Evolutionary conservation across 371 early-diverging fungal species (phyloP).

Genomic region (Neoconidiobolus thromboides): DNA sequence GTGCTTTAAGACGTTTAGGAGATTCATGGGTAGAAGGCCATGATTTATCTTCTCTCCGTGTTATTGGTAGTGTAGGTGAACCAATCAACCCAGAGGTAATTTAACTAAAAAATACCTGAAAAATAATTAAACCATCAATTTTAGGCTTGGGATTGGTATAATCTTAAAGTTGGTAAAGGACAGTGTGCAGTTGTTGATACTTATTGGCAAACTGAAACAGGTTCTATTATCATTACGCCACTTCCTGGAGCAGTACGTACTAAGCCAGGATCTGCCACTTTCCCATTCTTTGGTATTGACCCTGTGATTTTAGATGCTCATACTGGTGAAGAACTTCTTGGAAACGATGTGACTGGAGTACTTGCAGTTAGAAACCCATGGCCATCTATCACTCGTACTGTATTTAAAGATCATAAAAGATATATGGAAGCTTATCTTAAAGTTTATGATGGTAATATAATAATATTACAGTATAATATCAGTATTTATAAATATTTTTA

Average conservation of each 20-base stretch:
- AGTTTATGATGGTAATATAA: constrained; percentile 31
- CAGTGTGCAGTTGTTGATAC: constrained; percentile 89
- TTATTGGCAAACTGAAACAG: constrained; percentile 94
- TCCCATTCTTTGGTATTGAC: constrained; percentile 94
- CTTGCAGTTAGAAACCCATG: constrained; percentile 75
- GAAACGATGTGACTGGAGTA: constrained; percentile 77
- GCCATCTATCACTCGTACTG: constrained; percentile 91
- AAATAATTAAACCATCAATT: background rate
- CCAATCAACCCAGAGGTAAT: constrained; percentile 80
- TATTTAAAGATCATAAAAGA: constrained; percentile 76
- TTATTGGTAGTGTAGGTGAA: constrained; percentile 95
- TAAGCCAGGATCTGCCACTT: constrained; percentile 89
- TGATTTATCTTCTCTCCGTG: constrained; percentile 59
- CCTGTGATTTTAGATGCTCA: constrained; percentile 63
- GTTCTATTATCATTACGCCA: constrained; percentile 82
- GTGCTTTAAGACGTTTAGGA: constrained; percentile 78
- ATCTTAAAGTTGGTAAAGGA: constrained; percentile 68
- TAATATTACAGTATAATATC: background rate
- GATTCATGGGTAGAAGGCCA: constrained; percentile 55
- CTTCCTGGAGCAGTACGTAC: constrained; percentile 66
- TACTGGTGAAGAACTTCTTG: constrained; percentile 47
- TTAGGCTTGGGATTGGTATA: constrained; percentile 89
- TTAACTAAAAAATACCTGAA: background rate
- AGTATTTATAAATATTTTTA: no score
- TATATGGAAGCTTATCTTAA: constrained; percentile 80